These are phyloP conservation scores for Pseudopyrenochaeta lycopersici DNA, from an alignment of 2,329 filamentous ascomycete genomes.

Conservation along the genomic window DNA sequence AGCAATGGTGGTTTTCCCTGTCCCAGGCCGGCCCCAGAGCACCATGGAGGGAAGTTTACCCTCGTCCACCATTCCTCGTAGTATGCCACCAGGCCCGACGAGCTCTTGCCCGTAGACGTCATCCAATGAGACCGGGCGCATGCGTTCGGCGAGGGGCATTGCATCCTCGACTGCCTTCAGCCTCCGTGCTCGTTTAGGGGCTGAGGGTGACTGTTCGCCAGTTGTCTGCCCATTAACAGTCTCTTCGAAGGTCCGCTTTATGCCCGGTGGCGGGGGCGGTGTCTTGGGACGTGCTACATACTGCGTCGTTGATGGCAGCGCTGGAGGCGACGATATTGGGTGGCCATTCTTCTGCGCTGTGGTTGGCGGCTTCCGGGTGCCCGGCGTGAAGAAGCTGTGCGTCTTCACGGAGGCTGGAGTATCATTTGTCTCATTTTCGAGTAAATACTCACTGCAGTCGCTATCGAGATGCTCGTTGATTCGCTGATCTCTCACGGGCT, in stretches of 20 bases:
- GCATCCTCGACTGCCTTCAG: constrained; percentile 68
- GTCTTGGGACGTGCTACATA: constrained; percentile 32
- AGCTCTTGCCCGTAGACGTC: constrained; percentile 92
- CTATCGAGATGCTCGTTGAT: constrained; percentile 96
- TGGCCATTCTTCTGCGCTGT: constrained; percentile 30
- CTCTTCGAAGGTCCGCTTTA: constrained; percentile 38
- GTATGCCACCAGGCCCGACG: constrained; percentile 82
- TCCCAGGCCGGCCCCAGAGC: constrained; percentile 84
- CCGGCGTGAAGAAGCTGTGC: constrained; percentile 64
- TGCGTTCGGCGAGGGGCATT: constrained; percentile 90
- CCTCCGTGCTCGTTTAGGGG: constrained; percentile 65
- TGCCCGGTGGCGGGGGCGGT: constrained; percentile 32
- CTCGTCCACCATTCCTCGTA: constrained; percentile 85
- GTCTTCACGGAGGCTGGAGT: constrained; percentile 48
- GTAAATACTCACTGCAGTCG: constrained; percentile 73
- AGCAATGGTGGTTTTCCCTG: constrained; percentile 91
- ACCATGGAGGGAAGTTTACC: constrained; percentile 94
- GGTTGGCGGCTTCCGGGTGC: constrained; percentile 51
- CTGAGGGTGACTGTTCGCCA: constrained; percentile 50
- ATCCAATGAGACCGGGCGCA: constrained; percentile 85
- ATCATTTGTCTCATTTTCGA: constrained; percentile 55
- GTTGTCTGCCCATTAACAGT: constrained; percentile 18
- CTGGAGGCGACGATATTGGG: constrained; percentile 29
- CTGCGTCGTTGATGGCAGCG: constrained; percentile 15
- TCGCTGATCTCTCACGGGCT: constrained; percentile 72